Conservation (phyloP, 2,329 filamentous ascomycete genomes). For the Zelopaecilomyces penicillatus region DNA sequence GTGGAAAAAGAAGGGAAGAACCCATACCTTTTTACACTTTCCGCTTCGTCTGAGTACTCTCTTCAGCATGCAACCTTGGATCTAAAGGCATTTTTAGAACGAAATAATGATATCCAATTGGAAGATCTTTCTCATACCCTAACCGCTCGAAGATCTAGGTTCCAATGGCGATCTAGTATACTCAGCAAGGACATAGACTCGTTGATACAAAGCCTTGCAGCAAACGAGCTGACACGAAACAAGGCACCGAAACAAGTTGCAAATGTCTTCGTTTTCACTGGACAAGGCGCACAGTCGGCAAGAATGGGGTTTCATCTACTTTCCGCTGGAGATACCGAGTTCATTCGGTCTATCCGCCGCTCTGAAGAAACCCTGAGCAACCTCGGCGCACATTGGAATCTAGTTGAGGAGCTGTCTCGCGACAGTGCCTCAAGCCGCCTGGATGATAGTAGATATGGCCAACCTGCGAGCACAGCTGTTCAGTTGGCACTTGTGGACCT, state of each 20-base stretch:
- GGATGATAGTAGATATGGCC: conserved; percentile 4
- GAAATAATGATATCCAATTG: neutral
- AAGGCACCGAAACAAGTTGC: too few relatives aligned
- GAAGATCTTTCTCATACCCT: neutral
- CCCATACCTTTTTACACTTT: too few relatives aligned
- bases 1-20: too few relatives aligned
- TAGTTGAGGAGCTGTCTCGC: conserved; percentile 1
- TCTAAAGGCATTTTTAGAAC: too few relatives aligned
- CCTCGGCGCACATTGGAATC: too few relatives aligned
- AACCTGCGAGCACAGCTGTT: conserved; percentile 27
- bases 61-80: too few relatives aligned
- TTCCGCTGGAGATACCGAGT: too few relatives aligned
- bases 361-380: too few relatives aligned
- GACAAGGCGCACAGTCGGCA: conserved; percentile 4
- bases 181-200: neutral
- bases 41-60: too few relatives aligned
- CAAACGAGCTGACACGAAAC: too few relatives aligned
- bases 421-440: neutral
- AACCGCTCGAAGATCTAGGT: neutral
- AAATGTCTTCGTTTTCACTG: conserved; percentile 1
- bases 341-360: too few relatives aligned
- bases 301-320: neutral
- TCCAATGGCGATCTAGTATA: conserved; percentile 1
- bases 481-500: conserved; percentile 34
- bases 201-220: too few relatives aligned